Base-by-base conservation (phyloP, 139 green algal genomes). In the Dunaliella sp. region DNA sequence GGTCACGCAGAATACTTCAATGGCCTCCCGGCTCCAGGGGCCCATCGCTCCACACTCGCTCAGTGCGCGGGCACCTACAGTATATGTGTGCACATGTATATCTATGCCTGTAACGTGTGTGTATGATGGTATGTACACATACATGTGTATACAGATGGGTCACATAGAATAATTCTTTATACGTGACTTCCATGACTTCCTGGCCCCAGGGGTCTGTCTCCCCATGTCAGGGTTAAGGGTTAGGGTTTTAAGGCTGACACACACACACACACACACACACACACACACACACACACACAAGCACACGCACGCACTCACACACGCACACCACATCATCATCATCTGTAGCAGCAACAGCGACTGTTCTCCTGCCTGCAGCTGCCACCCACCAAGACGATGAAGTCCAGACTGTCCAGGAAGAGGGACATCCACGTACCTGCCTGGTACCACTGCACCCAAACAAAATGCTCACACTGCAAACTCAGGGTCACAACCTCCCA, bases 111-210 rank as follows among this genome's bases (percentile, higher is more conserved):
- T n/a, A n/a, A n/a, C n/a, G n/a, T n/a, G n/a, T n/a, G n/a, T n/a
- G n/a, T n/a, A n/a, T n/a, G n/a, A n/a, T n/a, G n/a, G n/a, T n/a
- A n/a, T n/a, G n/a, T n/a, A n/a, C n/a, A n/a, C n/a, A n/a, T n/a
- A n/a, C n/a, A n/a, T n/a, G n/a, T n/a, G 98, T 98, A 83, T 99
- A 95, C 72, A 99, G 93, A 83, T 97, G 96, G 85, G 89, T 89
- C 73, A 99, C 94, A 87, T 96, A 99, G 88, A 99, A 99, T 38
- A 98, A n/a, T n/a, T n/a, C n/a, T n/a, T n/a, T n/a, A n/a, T n/a
- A n/a, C n/a, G n/a, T n/a, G n/a, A n/a, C 92, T 94, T 99, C 97
- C 48, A 98, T 89, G 92, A 98, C 93, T 80, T 98, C 95, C 36
- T 95, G 87, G 28, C n/a, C 36, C 94, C 93, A 99, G 37, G 74